Conservation (phyloP, 1,284 basidiomycete species). For the Sanghuangporus baumii region DNA sequence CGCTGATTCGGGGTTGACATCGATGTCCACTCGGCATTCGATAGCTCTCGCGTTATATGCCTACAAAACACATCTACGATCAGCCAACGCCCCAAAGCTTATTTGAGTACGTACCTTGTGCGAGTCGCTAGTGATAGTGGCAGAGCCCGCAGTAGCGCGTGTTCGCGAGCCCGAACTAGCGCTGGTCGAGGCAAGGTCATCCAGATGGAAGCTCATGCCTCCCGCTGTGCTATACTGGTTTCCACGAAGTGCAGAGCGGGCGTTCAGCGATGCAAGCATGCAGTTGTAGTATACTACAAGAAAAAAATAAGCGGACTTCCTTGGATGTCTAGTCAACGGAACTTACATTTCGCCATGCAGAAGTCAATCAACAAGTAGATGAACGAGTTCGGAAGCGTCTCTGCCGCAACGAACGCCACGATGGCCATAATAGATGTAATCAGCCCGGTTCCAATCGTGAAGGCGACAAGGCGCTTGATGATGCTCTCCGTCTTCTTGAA, state of each 20-base stretch:
- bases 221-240: neutral
- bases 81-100: neutral
- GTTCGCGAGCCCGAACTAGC: neutral
- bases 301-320: no score
- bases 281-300: neutral
- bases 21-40: neutral
- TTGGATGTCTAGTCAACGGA: no score
- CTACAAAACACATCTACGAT: neutral
- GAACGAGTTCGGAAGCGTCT: neutral
- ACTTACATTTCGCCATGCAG: neutral
- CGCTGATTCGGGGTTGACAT: neutral
- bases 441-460: conserved; percentile 9
- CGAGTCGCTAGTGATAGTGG: neutral
- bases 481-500: conserved; percentile 6
- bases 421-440: neutral
- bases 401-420: neutral
- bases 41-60: neutral
- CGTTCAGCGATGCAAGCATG: neutral
- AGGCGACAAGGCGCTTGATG: conserved; percentile 5
- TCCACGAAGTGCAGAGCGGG: neutral
- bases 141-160: neutral
- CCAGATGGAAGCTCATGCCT: neutral
- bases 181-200: neutral
- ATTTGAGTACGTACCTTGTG: neutral
- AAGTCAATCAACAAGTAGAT: neutral